phyloP scores from a whole-genome alignment of 805 yeast genomes.

The Saccharomycopsis sp. region DNA sequence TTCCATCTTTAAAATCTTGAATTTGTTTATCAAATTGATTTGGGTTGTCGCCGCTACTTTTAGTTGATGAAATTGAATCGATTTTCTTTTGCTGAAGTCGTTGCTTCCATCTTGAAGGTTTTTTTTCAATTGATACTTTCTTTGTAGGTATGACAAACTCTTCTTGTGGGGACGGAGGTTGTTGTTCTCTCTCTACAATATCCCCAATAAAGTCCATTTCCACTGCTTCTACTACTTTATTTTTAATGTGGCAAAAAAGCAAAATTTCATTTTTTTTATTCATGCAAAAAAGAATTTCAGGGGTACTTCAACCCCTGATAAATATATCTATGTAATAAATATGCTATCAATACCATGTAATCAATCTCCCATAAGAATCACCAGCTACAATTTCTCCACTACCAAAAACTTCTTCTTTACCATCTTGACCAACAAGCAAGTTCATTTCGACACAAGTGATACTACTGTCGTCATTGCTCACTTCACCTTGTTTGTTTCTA shows the following conservation, averaged over 20 bases:
- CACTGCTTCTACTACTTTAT: background rate
- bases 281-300: background rate
- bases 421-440: constrained; percentile 28
- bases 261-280: background rate
- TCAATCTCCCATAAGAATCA: constrained; percentile 45
- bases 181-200: constrained; percentile 55
- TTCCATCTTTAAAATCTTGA: constrained; percentile 4
- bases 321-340: background rate
- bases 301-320: background rate
- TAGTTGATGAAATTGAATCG: constrained; percentile 25
- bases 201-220: constrained; percentile 66
- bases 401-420: constrained; percentile 33
- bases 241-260: background rate
- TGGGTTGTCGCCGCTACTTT: constrained; percentile 4
- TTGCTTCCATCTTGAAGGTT: constrained; percentile 46
- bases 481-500: constrained; percentile 20
- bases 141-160: constrained; percentile 3
- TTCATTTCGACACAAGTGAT: constrained; percentile 32
- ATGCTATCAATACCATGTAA: constrained; percentile 34
- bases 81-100: constrained; percentile 33
- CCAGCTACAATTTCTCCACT: constrained; percentile 44
- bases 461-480: constrained; percentile 17
- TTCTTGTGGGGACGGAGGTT: constrained; percentile 25
- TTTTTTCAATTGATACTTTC: constrained; percentile 25
- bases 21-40: constrained; percentile 9